These are phyloP conservation scores for Glycine latifolia DNA, from an alignment of 306 rosid genomes.

Conservation along the genomic window DNA sequence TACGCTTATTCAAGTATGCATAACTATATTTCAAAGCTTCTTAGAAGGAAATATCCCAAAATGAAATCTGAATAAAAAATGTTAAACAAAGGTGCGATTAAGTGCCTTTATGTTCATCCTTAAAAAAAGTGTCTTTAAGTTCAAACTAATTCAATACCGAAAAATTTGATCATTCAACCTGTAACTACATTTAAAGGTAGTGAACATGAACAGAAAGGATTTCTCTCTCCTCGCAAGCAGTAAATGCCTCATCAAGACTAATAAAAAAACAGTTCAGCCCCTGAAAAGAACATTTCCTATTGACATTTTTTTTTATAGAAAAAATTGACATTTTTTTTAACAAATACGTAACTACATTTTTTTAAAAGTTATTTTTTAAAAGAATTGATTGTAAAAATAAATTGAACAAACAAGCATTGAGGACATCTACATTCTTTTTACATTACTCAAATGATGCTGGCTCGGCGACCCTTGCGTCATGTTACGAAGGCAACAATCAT, in stretches of 20 bases:
- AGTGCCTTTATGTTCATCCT: not conserved
- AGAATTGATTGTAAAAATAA: not conserved
- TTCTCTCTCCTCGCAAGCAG: not conserved
- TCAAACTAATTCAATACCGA: constrained; percentile 16
- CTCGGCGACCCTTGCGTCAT: too few relatives aligned
- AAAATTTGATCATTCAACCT: not conserved
- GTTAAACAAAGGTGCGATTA: not conserved
- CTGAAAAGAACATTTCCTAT: not conserved
- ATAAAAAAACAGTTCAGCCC: not conserved
- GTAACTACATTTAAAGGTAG: not conserved
- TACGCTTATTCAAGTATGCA: not conserved
- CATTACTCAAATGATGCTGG: too few relatives aligned
- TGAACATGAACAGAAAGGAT: not conserved
- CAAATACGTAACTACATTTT: not conserved
- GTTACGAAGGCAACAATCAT: too few relatives aligned
- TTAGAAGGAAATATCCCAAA: not conserved
- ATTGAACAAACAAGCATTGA: not conserved
- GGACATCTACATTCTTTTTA: too few relatives aligned
- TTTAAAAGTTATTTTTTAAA: not conserved
- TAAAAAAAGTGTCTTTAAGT: not conserved
- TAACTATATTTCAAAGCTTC: not conserved
- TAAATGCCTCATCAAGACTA: not conserved
- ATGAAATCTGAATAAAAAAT: not conserved
- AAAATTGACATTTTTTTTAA: not conserved
- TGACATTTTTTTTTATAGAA: not conserved